Evolutionary conservation across 306 rosid species (phyloP).

Genomic region (Clitoria ternatea): DNA sequence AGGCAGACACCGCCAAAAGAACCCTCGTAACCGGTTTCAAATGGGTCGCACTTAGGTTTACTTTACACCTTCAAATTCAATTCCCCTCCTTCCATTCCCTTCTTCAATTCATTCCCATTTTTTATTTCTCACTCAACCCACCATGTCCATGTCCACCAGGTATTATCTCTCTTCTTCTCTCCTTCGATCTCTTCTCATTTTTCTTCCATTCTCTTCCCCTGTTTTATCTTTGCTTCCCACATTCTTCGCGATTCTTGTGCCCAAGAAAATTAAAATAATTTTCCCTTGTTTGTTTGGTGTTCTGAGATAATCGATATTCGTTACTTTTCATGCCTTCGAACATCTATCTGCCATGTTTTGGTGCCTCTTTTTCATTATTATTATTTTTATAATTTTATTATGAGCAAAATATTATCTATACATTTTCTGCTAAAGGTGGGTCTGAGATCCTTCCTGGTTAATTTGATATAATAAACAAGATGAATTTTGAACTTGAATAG

Average conservation of each 20-base stretch:
- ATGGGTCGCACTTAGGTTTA: conserved; percentile 22
- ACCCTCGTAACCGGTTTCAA: conserved; percentile 2
- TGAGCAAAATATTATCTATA: background rate
- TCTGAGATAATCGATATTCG: background rate
- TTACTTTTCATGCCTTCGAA: background rate
- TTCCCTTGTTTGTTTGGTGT: conserved; percentile 22
- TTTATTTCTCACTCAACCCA: conserved; percentile 5
- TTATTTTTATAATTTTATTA: too few relatives aligned
- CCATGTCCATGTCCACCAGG: conserved; percentile 84
- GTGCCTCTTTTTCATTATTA: background rate
- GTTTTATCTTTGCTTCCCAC: background rate
- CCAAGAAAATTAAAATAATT: too few relatives aligned
- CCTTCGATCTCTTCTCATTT: background rate
- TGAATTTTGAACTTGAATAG: background rate
- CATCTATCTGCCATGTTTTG: background rate
- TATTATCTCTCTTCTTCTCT: background rate
- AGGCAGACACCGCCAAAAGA: conserved; percentile 16
- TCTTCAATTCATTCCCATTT: background rate
- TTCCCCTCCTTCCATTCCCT: background rate
- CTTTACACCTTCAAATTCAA: background rate
- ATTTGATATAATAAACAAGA: background rate
- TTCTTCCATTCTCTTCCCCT: background rate
- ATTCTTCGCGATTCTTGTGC: background rate
- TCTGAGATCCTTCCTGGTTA: background rate
- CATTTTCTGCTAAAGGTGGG: background rate